Base-by-base conservation (phyloP, 2,329 filamentous ascomycete genomes). In the Clarireedia homoeocarpa region DNA sequence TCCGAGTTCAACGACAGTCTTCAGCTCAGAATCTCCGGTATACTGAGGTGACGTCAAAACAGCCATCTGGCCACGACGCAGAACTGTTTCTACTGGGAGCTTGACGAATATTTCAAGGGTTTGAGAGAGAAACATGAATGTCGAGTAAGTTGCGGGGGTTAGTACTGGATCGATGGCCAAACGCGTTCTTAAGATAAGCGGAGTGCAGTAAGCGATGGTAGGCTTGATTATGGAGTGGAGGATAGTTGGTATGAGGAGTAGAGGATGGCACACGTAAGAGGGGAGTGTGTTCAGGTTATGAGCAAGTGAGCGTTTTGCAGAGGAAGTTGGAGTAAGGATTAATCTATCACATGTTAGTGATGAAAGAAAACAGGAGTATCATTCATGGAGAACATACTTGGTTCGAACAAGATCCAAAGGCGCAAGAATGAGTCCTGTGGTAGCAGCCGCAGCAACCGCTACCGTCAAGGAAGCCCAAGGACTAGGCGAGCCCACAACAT, bases 351-450 rank as follows among this genome's bases (percentile, higher is more conserved):
- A 51, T 62, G 74, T 65, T 73, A 71, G 30, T n/a, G 20, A 30
- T 6, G 24, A 9, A 26, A 27, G 17, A 4, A 23, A 15, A 4
- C 26, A 40, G 38, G 30, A 27, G 34, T 5, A 30, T 4, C 20
- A 20, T 9, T 4, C 20, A 20, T 9, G 17, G 27, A n/a, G 45
- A 17, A 54, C 63, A 51, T 66, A 73, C 67, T 81, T 81, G 50
- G 92, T 97, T 63, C 94, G 86, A 46, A 96, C 85, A 34, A 96
- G 83, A 70, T 99, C 94, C 47, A 99, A 77, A 0, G 94, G 94
- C 1, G 91, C 84, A 14, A 99, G 82, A 24, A 91, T 76, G 9
- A 96, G 75, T 4, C 90, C 89, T 0, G 92, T 90, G 5, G 86
- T 82, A 7, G 83, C 81, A 6, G 83, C 81, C 1, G 83, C 82